phyloP scores from a whole-genome alignment of 2,329 filamentous ascomycete species.

The Venturia effusa region DNA sequence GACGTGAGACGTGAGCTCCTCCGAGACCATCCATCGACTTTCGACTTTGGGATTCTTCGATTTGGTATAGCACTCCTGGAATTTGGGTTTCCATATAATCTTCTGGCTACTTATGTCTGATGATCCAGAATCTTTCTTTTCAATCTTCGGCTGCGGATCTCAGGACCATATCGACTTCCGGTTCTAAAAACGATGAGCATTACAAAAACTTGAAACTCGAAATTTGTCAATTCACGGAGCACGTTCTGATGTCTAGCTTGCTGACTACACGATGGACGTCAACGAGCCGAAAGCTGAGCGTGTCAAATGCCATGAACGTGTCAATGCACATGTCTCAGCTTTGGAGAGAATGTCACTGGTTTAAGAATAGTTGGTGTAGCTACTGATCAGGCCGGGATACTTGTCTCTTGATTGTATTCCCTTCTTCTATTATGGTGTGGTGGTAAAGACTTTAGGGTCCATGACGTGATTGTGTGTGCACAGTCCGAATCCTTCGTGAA shows the following conservation, averaged over 20 bases:
- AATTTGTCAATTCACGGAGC: too few relatives aligned
- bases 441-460: background rate
- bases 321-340: background rate
- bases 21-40: background rate
- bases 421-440: background rate
- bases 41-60: background rate
- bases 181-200: too few relatives aligned
- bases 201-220: too few relatives aligned
- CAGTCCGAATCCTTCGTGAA: background rate
- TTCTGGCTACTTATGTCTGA: too few relatives aligned
- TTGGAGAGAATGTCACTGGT: background rate
- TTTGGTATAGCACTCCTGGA: background rate
- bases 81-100: too few relatives aligned
- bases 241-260: background rate
- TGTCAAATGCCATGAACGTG: background rate
- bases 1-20: background rate
- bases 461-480: background rate
- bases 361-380: background rate
- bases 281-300: background rate
- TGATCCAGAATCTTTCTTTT: too few relatives aligned
- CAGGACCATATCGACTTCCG: background rate
- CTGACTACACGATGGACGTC: background rate
- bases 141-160: too few relatives aligned
- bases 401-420: background rate
- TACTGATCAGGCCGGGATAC: background rate